Evolutionary conservation across 2,329 filamentous ascomycete genomes (phyloP), one percentile per base, ranked within the genome.

Genomic region (Colletotrichum salicis): DNA sequence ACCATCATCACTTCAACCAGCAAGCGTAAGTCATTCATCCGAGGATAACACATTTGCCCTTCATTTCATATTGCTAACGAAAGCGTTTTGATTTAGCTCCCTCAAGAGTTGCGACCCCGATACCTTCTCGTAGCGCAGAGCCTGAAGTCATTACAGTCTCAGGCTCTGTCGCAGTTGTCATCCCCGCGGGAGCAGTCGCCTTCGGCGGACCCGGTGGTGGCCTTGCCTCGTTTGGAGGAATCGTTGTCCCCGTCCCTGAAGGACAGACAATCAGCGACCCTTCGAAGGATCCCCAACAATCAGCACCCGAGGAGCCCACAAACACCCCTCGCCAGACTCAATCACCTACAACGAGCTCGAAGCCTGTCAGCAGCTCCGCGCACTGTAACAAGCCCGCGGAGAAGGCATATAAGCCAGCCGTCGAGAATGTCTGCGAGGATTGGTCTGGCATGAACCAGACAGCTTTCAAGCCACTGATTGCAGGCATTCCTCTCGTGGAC

Each of bases 261-360:
- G 52, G 62, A 19, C 62, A 64, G 62, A 64, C 52, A 11, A 52
- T 64, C n/a, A 48, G 62, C n/a, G 62, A 57, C 7, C 62, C 62
- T 19, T 57, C 62, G 12, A 35, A 45, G 24, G 52, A 64, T 6
- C 22, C 62, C 19, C 37, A 45, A 4, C 52, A 52, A 4, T 57
- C 62, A 2, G 52, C 22, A 15, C 35, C 35, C 7, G 27, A 64
- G 0, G 52, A 19, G 11, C 62, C 62, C 4, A 45, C 62, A 5
- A 64, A 11, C 12, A 57, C 52, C 2, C 52, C 52, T 1, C 11
- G 52, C 5, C 51, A 55, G 19, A 41, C 35, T 33, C 62, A n/a
- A 24, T 52, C 62, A 31, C 62, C 51, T 5, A 41, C 35, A 41
- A 57, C 52, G 33, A 64, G 62, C 8, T 64, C 62, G 35, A 33